phyloP scores from a whole-genome alignment of 768 basidiomycete genomes.

The Leccinum variicolor region DNA sequence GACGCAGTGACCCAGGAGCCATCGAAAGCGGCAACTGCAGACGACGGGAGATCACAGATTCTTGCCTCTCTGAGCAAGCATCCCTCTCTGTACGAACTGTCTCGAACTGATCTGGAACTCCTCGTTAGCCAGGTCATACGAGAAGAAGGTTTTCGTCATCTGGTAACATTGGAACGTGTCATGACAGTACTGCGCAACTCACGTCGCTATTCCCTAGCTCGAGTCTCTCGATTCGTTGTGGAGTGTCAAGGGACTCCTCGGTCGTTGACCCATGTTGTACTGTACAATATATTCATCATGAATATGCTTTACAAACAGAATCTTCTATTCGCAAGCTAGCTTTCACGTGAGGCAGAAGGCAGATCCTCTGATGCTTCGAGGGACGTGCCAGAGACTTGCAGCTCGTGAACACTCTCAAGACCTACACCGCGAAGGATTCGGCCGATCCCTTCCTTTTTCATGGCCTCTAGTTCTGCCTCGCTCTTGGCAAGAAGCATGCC shows the following conservation, averaged over 20 bases:
- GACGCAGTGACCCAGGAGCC: conserved; percentile 6
- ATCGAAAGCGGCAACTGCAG: conserved; percentile 4
- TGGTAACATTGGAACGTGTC: conserved; percentile 46
- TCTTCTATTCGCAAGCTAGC: neutral
- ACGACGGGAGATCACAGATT: conserved; percentile 21
- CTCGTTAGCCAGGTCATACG: conserved; percentile 59
- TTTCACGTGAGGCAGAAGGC: neutral
- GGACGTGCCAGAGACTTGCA: conserved; percentile 52
- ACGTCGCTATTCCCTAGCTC: conserved; percentile 38
- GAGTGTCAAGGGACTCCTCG: conserved; percentile 41
- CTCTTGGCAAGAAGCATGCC: conserved; percentile 89
- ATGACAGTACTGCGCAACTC: conserved; percentile 3
- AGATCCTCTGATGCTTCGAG: conserved; percentile 31
- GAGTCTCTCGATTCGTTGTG: conserved; percentile 53
- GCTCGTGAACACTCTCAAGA: conserved; percentile 62
- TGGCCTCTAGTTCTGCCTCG: conserved; percentile 65
- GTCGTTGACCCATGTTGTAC: conserved; percentile 8
- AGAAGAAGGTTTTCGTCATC: conserved; percentile 71
- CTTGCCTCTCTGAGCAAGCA: conserved; percentile 41
- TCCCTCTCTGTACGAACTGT: conserved; percentile 51
- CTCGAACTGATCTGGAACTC: conserved; percentile 49
- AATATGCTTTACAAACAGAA: neutral
- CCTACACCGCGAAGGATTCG: conserved; percentile 65
- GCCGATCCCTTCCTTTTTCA: conserved; percentile 60
- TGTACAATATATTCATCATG: neutral